Evolutionary conservation across 305 asterid genomes (phyloP).

Genomic region (Solanum hybrid): DNA sequence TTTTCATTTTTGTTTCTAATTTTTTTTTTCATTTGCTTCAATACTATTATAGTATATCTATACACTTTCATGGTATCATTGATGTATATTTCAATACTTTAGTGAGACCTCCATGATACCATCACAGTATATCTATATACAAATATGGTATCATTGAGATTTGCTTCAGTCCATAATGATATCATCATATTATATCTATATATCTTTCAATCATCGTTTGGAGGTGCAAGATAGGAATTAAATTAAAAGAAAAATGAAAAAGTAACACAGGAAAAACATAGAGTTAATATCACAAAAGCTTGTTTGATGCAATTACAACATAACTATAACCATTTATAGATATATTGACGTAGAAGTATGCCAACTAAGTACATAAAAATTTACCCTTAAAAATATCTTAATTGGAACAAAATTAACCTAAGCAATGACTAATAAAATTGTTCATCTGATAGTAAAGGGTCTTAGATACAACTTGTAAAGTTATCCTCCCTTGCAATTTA

Average conservation of each 20-base stretch:
- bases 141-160: too few species aligned
- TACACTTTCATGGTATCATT: not conserved
- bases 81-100: too few species aligned
- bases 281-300: not conserved
- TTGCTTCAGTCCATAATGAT: too few species aligned
- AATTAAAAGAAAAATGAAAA: too few species aligned
- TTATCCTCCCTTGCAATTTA: not conserved
- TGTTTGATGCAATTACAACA: not conserved
- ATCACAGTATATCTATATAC: not conserved
- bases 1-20: too few species aligned
- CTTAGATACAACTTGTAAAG: not conserved
- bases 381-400: not conserved
- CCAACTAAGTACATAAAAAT: not conserved
- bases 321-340: not conserved
- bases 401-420: not conserved
- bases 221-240: not conserved
- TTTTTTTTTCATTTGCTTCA: not conserved
- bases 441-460: not conserved
- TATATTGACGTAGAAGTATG: not conserved
- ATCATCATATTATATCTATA: not conserved
- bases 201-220: not conserved
- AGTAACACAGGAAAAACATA: not conserved
- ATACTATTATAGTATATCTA: not conserved
- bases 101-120: not conserved
- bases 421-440: not conserved